Evolutionary conservation across 257 asterid genomes (phyloP).

Genomic region (Schizonepeta tenuifolia): DNA sequence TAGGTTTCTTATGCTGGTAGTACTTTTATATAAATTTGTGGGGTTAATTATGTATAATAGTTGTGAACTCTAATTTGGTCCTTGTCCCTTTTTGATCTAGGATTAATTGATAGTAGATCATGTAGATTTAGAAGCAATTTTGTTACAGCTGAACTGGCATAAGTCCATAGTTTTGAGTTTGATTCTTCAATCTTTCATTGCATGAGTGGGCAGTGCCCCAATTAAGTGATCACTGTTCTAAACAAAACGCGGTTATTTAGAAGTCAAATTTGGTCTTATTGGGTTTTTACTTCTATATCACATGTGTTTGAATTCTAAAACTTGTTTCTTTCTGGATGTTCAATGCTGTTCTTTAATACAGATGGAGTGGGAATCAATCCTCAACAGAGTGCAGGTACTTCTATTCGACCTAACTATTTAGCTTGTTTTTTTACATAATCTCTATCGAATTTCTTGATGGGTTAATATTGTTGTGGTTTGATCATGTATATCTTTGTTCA

Average conservation of each 20-base stretch:
- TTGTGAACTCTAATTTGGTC: neutral
- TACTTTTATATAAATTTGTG: neutral
- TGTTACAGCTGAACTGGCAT: neutral
- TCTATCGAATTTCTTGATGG: no score
- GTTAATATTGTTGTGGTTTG: neutral
- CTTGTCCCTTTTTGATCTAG: neutral
- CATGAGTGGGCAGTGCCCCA: constrained; percentile 6
- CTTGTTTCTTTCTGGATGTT: constrained; percentile 11
- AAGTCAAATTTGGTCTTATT: constrained; percentile 23
- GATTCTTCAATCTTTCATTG: constrained; percentile 6
- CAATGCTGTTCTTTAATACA: constrained; percentile 39
- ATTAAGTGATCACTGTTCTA: constrained; percentile 7
- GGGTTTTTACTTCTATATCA: constrained; percentile 6
- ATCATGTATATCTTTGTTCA: neutral
- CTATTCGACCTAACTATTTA: neutral
- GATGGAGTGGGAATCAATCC: constrained; percentile 99
- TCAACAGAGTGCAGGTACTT: constrained; percentile 95
- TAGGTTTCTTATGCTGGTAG: neutral
- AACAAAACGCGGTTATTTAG: neutral
- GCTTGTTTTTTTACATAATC: no score
- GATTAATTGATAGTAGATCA: neutral
- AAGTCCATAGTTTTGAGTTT: constrained; percentile 19
- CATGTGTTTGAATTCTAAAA: constrained; percentile 8
- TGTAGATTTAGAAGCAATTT: neutral
- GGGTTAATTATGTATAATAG: neutral